Evolutionary conservation across 2,329 filamentous ascomycete genomes (phyloP), one percentile per base, ranked within the genome.

Genomic region (Apiospora aurea): DNA sequence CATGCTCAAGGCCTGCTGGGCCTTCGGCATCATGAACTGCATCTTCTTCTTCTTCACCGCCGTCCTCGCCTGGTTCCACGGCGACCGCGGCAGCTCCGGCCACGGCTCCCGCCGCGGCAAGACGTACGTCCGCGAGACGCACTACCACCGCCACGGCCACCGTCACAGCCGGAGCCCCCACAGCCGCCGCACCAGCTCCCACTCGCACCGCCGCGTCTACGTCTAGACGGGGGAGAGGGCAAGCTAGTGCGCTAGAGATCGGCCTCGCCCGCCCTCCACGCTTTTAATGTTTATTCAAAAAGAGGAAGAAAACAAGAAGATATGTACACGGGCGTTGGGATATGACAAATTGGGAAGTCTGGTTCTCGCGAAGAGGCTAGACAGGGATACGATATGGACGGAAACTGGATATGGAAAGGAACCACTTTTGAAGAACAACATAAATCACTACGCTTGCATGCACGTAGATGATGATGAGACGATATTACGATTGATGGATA

Each of bases 1-100:
- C 69, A 96, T 98, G 94, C 89, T 97, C 79, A 98, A 98, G 88
- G 93, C 95, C 0, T 88, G 87, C 76, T 98, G 94, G 83, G 96
- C 94, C 2, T 91, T 98, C 76, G 94, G 90, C 68, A 98, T 98
- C 81, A 97, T 98, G 88, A 94, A 96, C 81, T 85, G 86, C 75
- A 85, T 96, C 75, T 92, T 95, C 80, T 97, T 97, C 84, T 91
- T 92, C 81, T 85, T 92, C 79, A 96, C 94, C 4, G 88, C 90
- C 69, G 83, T 96, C 41, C 85, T 96, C 61, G 94, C 95, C 38
- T 88, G 85, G 75, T 80, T 86, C 75, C 88, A 85, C 82, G 92
- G 83, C 80, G 86, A 85, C 73, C 80, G 78, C 73, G 26, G 21
- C 44, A 21, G 16, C 26, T 14, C 16, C 53, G 53, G 78, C 11